phyloP scores from a whole-genome alignment of 2,329 filamentous ascomycete genomes.

The Neofusicoccum ribis region DNA sequence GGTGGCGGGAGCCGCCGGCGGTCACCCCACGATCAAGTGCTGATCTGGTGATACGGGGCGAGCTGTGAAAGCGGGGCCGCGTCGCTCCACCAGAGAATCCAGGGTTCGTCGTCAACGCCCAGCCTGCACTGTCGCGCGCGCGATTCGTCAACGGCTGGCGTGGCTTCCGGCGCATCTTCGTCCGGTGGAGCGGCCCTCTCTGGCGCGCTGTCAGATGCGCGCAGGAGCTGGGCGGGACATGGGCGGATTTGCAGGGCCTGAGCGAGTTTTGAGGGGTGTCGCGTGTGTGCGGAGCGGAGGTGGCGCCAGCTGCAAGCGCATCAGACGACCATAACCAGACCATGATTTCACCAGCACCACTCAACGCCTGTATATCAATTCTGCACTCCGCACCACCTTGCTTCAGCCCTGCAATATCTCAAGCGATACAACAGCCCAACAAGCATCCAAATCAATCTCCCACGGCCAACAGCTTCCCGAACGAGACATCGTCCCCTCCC shows the following conservation, averaged over 20 bases:
- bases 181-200: neutral
- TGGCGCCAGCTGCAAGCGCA: constrained; percentile 2
- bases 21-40: constrained; percentile 14
- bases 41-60: constrained; percentile 16
- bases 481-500: neutral
- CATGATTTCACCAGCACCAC: constrained; percentile 3
- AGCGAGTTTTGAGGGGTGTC: neutral
- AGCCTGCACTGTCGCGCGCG: neutral
- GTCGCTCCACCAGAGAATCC: neutral
- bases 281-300: constrained; percentile 10
- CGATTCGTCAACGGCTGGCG: too few relatives aligned
- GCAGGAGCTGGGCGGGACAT: neutral
- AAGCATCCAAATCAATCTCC: neutral
- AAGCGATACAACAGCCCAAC: neutral
- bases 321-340: constrained; percentile 12
- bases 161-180: constrained; percentile 1
- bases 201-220: neutral
- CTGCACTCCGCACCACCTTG: neutral
- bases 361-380: neutral
- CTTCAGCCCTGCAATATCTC: neutral
- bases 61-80: neutral
- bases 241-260: neutral
- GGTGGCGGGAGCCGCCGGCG: constrained; percentile 12
- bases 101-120: neutral
- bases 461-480: neutral